Evolutionary conservation across 2,329 filamentous ascomycete genomes (phyloP), one percentile per base, ranked within the genome.

Genomic region (Penicillium frequentans): DNA sequence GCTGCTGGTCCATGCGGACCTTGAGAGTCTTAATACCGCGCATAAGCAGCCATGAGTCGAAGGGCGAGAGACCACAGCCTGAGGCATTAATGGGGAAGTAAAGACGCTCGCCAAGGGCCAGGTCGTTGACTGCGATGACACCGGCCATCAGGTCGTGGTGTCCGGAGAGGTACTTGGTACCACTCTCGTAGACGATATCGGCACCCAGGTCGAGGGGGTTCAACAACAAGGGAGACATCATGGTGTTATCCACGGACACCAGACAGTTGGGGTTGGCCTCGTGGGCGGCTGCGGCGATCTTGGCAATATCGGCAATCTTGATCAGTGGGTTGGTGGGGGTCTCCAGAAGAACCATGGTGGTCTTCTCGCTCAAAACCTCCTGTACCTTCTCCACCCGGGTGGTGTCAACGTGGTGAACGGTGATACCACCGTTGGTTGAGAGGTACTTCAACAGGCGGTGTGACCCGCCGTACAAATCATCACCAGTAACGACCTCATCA

Each of bases 111-210:
- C 89, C 93, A 27, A 99, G 80, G 3, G 85, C 79, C 5, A 86
- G 75, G 70, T 96, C 89, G 73, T 98, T 98, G 74, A 93, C 86
- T 23, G 93, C 95, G 64, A 99, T 90, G 29, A 99, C 92, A 61
- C 96, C 95, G 10, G 95, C 95, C 95, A 99, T 99, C 71, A 99
- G 89, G 73, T 99, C 96, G 81, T 99, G 95, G 75, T 99, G 95
- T 31, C 95, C 95, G 1, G 93, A 98, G 6, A 99, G 83, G 70
- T 99, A 99, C 76, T 99, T 99, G 24, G 95, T 99, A 55, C 95
- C 95, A 26, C 90, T 96, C 79, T 99, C 95, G 77, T 99, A 99
- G 55, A 96, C 91, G 65, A 99, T 90, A 69, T 99, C 95, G 16
- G 93, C 93, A 56, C 96, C 95, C 27, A 98, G 83, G 59, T 98